These are phyloP conservation scores for Botrytis elliptica DNA, from an alignment of 2,329 filamentous ascomycete genomes.

Conservation along the genomic window DNA sequence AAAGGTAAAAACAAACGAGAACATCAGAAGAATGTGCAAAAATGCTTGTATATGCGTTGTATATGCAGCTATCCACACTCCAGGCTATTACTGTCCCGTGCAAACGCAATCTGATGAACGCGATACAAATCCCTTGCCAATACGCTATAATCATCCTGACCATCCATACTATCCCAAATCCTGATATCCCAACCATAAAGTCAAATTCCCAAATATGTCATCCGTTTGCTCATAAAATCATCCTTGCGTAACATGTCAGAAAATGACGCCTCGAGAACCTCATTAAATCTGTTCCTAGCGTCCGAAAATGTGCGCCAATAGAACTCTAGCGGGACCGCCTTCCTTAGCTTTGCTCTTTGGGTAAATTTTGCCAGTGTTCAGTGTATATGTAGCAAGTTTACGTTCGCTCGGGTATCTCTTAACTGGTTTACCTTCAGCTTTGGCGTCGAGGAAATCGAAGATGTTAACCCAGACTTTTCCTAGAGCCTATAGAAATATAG, in stretches of 20 bases:
- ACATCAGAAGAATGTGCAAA: neutral
- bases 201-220: neutral
- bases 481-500: constrained; percentile 41
- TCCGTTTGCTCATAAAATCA: neutral
- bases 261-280: neutral
- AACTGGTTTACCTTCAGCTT: constrained; percentile 35
- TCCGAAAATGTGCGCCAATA: constrained; percentile 41
- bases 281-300: neutral
- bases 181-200: neutral
- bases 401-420: constrained; percentile 39
- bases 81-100: neutral
- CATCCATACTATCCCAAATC: neutral
- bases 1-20: neutral
- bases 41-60: neutral
- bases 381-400: constrained; percentile 43
- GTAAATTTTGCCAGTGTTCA: constrained; percentile 42
- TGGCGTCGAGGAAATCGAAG: constrained; percentile 45
- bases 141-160: neutral
- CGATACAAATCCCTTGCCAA: neutral
- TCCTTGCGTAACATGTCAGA: neutral
- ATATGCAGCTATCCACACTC: constrained; percentile 1
- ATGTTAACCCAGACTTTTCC: constrained; percentile 50
- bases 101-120: neutral
- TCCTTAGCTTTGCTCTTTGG: constrained; percentile 47
- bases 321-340: constrained; percentile 42